Evolutionary conservation across 768 basidiomycete species (phyloP).

Genomic region (Psilocybe cyanescens): DNA sequence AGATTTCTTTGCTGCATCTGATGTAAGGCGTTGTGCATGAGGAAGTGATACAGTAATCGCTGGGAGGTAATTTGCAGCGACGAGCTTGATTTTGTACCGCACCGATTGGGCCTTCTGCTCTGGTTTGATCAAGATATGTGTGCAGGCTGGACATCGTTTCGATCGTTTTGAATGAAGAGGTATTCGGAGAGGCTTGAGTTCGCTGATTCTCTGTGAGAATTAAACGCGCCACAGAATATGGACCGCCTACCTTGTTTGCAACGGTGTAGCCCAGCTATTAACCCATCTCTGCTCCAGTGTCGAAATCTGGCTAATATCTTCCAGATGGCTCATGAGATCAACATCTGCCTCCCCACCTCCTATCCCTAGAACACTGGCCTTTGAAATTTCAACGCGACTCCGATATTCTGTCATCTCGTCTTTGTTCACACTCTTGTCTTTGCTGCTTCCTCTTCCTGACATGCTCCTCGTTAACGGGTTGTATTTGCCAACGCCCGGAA

Average conservation of each 20-base stretch:
- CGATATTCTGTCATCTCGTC: slow-evolving; percentile 82
- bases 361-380: slow-evolving; percentile 54
- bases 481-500: slow-evolving; percentile 81
- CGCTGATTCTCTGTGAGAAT: slow-evolving; percentile 46
- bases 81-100: slow-evolving; percentile 96
- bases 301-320: slow-evolving; percentile 65
- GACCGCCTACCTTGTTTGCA: slow-evolving; percentile 62
- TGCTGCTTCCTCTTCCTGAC: slow-evolving; percentile 48
- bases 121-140: slow-evolving; percentile 97
- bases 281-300: slow-evolving; percentile 81
- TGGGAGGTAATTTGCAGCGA: slow-evolving; percentile 93
- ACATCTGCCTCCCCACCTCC: slow-evolving; percentile 72
- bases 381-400: slow-evolving; percentile 67
- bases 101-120: slow-evolving; percentile 96
- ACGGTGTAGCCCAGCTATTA: slow-evolving; percentile 74
- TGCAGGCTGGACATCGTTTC: slow-evolving; percentile 92
- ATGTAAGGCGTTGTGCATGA: slow-evolving; percentile 47
- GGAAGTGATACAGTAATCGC: slow-evolving; percentile 77
- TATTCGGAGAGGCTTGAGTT: slow-evolving; percentile 86
- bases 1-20: slow-evolving; percentile 46
- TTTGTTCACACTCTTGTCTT: slow-evolving; percentile 68
- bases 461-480: slow-evolving; percentile 59
- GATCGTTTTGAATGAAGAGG: slow-evolving; percentile 93
- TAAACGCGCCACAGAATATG: slow-evolving; percentile 14
- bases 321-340: slow-evolving; percentile 69